These are phyloP conservation scores for Blastocystis sp. DNA, from an alignment of 352 stramenopile genomes.

Conservation along the genomic window DNA sequence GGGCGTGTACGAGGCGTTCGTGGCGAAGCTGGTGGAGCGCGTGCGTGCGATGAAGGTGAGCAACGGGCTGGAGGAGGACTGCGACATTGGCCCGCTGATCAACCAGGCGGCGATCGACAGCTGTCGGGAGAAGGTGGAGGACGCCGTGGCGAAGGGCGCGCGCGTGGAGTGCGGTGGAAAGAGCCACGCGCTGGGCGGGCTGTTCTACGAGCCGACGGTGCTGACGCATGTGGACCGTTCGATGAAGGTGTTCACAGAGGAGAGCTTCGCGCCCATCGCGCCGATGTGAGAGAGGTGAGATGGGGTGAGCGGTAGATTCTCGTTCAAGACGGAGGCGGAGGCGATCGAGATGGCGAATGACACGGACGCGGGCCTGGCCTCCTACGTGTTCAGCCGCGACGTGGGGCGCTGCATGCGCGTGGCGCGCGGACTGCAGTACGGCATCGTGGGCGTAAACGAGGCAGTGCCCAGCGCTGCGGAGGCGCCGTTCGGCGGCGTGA, in stretches of 20 bases:
- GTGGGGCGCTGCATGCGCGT: slow-evolving; percentile 83
- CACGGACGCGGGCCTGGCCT: slow-evolving; percentile 84
- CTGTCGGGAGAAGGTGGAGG: slow-evolving; percentile 73
- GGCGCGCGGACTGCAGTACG: slow-evolving; percentile 82
- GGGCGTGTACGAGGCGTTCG: slow-evolving; percentile 87
- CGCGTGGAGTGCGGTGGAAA: slow-evolving; percentile 81
- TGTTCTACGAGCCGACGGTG: slow-evolving; percentile 91
- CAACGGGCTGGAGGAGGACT: slow-evolving; percentile 78
- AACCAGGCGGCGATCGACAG: slow-evolving; percentile 82
- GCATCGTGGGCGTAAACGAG: slow-evolving; percentile 91
- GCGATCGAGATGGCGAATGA: slow-evolving; percentile 89
- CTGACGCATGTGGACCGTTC: slow-evolving; percentile 80
- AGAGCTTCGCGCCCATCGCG: slow-evolving; percentile 93
- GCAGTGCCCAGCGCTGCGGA: slow-evolving; percentile 82
- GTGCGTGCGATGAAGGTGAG: slow-evolving; percentile 84
- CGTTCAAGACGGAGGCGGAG: slow-evolving; percentile 89
- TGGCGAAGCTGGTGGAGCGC: slow-evolving; percentile 77
- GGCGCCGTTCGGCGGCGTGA: slow-evolving; percentile 82
- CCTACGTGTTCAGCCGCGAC: slow-evolving; percentile 90
- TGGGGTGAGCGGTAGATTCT: slow-evolving; percentile 72
- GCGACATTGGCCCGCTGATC: slow-evolving; percentile 90
- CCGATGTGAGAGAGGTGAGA: slow-evolving; percentile 74
- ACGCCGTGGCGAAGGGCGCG: slow-evolving; percentile 84
- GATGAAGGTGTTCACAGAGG: slow-evolving; percentile 85
- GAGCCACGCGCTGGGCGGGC: slow-evolving; percentile 73